phyloP scores from a whole-genome alignment of 2,329 filamentous ascomycete species.

The Pseudohalonectria lignicola region DNA sequence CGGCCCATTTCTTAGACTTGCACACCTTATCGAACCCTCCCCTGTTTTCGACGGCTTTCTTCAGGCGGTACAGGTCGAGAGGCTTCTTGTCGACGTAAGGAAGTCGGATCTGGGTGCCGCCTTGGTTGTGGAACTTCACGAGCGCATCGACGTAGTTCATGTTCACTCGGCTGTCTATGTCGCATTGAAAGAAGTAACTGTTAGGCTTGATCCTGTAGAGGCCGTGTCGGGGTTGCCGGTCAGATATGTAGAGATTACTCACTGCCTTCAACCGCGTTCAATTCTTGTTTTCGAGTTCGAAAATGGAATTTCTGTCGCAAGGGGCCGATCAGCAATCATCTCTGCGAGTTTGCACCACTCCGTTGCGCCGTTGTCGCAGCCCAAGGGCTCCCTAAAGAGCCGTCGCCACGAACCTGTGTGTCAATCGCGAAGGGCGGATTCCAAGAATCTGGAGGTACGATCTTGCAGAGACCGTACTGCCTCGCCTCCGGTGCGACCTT shows the following conservation, averaged over 20 bases:
- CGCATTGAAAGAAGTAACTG: background rate
- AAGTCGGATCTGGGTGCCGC: slow-evolving; percentile 84
- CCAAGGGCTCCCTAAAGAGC: background rate
- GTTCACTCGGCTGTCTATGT: slow-evolving; percentile 85
- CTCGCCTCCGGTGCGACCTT: slow-evolving; percentile 81
- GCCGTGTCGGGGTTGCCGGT: no score
- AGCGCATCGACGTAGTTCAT: slow-evolving; percentile 93
- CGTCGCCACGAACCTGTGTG: slow-evolving; percentile 61
- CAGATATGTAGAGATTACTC: no score
- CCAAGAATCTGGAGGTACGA: slow-evolving; percentile 89
- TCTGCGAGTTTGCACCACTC: no score
- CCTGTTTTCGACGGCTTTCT: slow-evolving; percentile 90
- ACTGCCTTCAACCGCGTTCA: slow-evolving; percentile 98
- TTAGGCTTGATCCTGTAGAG: no score
- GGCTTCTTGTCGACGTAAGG: slow-evolving; percentile 97
- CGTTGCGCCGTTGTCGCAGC: no score
- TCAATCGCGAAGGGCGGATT: slow-evolving; percentile 93
- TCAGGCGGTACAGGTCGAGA: slow-evolving; percentile 86
- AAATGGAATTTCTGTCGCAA: slow-evolving; percentile 89
- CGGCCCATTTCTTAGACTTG: slow-evolving; percentile 97
- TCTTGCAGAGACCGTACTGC: slow-evolving; percentile 88
- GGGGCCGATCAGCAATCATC: no score
- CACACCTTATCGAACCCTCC: slow-evolving; percentile 95
- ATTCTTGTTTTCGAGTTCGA: slow-evolving; percentile 85
- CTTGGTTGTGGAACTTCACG: slow-evolving; percentile 92